A percentile compares a stretch with the other conserved stretches of the same genome.
These are phyloP conservation scores for Avena atlantica DNA, from an alignment of 176 grass and related monocot genomes.

Conservation along the genomic window DNA sequence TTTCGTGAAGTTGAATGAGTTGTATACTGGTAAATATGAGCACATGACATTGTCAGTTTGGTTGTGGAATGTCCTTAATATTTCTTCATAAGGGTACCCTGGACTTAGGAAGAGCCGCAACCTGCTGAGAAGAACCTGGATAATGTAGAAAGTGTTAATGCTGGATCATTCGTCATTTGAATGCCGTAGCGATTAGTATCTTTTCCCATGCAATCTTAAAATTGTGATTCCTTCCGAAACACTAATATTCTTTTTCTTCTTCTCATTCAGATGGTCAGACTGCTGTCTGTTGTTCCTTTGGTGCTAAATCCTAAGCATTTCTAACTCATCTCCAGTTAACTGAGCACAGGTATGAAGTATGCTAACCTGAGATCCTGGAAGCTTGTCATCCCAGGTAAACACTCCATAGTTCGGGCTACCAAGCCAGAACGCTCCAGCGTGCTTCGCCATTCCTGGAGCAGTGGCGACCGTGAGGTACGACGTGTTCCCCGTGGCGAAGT, in stretches of 20 bases:
- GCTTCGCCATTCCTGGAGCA: slow-evolving; percentile 80
- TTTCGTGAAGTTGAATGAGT: slow-evolving; percentile 93
- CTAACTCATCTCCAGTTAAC: not conserved
- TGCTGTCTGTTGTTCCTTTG: slow-evolving; percentile 7
- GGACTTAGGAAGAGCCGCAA: slow-evolving; percentile 87
- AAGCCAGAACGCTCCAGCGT: slow-evolving; percentile 81
- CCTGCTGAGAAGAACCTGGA: slow-evolving; percentile 92
- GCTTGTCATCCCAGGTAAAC: slow-evolving; percentile 96
- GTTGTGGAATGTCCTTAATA: slow-evolving; percentile 88
- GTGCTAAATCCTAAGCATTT: slow-evolving; percentile 23
- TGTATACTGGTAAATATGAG: slow-evolving; percentile 71
- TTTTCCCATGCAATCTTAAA: not conserved
- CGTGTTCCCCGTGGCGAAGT: slow-evolving; percentile 89
- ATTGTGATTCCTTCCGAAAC: not conserved
- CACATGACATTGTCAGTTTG: slow-evolving; percentile 90
- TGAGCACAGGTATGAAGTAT: slow-evolving; percentile 40
- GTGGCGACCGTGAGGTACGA: slow-evolving; percentile 78
- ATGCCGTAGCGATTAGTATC: slow-evolving; percentile 1
- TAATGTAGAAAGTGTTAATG: slow-evolving; percentile 44
- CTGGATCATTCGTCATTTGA: slow-evolving; percentile 15
- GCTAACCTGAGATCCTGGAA: slow-evolving; percentile 80
- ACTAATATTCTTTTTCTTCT: not conserved
- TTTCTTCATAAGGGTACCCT: slow-evolving; percentile 96
- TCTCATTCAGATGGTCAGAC: slow-evolving; percentile 15
- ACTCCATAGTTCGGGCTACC: slow-evolving; percentile 82